These are phyloP conservation scores for Solanum hybrid DNA, from an alignment of 305 asterid species.

Conservation along the genomic window DNA sequence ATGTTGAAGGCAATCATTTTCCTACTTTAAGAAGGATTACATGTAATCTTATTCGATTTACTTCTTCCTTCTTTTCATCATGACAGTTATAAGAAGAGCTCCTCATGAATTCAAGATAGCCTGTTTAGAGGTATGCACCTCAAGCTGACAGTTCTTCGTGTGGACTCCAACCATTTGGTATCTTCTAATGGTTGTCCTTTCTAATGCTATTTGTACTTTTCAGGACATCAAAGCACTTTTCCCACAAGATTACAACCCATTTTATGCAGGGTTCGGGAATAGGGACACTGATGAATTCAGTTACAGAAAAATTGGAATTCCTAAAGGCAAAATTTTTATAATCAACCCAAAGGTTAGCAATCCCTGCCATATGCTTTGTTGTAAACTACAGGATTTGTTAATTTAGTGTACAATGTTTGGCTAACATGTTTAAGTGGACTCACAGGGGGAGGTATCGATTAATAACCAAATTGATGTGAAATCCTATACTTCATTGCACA, in stretches of 20 bases:
- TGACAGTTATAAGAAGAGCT: slow-evolving; percentile 92
- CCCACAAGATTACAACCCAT: slow-evolving; percentile 87
- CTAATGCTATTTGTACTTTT: slow-evolving; percentile 4
- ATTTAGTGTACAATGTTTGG: background rate
- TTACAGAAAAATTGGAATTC: slow-evolving; percentile 93
- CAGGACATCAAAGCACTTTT: slow-evolving; percentile 96
- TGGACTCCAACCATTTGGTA: background rate
- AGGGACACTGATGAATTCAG: slow-evolving; percentile 96
- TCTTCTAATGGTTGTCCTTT: background rate
- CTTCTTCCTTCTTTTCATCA: slow-evolving; percentile 4
- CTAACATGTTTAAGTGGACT: background rate
- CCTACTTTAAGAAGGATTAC: background rate
- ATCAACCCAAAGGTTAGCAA: slow-evolving; percentile 82
- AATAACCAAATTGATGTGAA: slow-evolving; percentile 67
- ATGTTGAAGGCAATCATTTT: background rate
- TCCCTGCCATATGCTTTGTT: background rate
- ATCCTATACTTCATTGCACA: slow-evolving; percentile 87
- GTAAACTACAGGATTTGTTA: background rate
- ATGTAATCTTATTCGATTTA: background rate
- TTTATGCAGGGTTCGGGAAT: slow-evolving; percentile 96
- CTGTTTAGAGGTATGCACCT: slow-evolving; percentile 73
- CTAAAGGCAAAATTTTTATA: slow-evolving; percentile 92
- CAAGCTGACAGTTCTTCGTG: background rate
- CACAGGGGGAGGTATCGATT: slow-evolving; percentile 96
- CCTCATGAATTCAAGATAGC: slow-evolving; percentile 99